Percentiles rank a stretch among this genome's conserved stretches.
Conservation (phyloP, 139 green algal species). For the Trebouxia sp. region DNA sequence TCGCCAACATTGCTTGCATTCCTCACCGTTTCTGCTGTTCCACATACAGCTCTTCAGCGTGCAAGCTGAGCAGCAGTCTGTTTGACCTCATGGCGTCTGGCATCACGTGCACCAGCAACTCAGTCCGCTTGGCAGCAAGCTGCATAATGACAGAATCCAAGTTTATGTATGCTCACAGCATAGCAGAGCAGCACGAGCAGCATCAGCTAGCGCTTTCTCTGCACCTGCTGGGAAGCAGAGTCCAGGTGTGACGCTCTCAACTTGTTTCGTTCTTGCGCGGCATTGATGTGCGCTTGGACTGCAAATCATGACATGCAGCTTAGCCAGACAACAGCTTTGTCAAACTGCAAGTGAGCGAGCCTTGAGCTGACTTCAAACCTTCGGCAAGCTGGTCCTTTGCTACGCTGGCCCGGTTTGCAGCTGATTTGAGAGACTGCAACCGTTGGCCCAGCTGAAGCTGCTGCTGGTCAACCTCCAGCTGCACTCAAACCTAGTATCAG, state of each 20-base stretch:
- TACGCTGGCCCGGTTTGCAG: background rate
- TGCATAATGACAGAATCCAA: background rate
- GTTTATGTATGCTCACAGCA: background rate
- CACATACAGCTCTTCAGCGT: background rate
- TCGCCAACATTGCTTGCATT: background rate
- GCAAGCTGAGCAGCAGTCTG: background rate
- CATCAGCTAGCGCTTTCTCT: no score
- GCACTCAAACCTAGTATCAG: no score
- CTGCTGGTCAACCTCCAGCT: background rate
- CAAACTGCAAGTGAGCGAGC: no score
- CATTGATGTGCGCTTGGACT: background rate
- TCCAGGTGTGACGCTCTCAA: background rate
- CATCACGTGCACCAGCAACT: slow-evolving; percentile 19
- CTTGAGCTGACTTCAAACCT: no score
- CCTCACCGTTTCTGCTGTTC: background rate
- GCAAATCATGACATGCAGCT: background rate
- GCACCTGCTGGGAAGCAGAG: background rate
- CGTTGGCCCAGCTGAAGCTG: background rate
- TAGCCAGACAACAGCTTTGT: no score
- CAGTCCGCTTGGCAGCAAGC: slow-evolving; percentile 16
- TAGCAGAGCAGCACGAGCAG: background rate
- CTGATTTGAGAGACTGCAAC: background rate
- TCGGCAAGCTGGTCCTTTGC: background rate
- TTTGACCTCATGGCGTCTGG: slow-evolving; percentile 12
- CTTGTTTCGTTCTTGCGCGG: background rate